Base-by-base conservation (phyloP, 2,329 filamentous ascomycete species). In the Xylariaceae sp. region DNA sequence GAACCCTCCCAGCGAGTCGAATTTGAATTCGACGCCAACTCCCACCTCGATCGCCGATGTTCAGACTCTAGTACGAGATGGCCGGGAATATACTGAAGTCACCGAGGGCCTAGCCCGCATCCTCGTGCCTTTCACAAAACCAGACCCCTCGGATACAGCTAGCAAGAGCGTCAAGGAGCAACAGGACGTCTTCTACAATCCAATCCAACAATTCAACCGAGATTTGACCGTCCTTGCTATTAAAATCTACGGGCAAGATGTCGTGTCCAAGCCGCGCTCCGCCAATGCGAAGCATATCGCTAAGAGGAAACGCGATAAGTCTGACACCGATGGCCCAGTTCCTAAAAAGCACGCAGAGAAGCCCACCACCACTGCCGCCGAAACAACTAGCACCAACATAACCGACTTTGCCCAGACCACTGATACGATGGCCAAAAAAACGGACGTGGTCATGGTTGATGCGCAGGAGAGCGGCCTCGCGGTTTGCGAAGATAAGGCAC, bases 171-270 rank as follows among this genome's bases (percentile, higher is more conserved):
- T 80, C 55, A 80, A 85, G 48, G 78, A 83, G 62, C 77, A 84
- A 37, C 81, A 85, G 62, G 87, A 92, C 64, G 95, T 99, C 52
- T 99, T 99, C 68, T 99, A 99, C 79, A 99, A 99, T 65, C 92
- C 94, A 0, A 96, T 99, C 51, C 94, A 99, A 69, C 94, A 99
- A 69, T 99, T 97, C 78, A 99, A 99, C 72, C 87, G 95, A 44
- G 94, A 99, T 68, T 73, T 99, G 61, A 96, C 90, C 56, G 89
- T 96, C 22, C 80, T 99, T 13, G 90, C 90, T 0, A 96, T 99
- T 70, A 89, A 89, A 66, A 88, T 88, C 0, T 96, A 92, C 69
- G 89, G 89, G 1, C 85, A 94, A 62, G 84, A 89, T 30, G 63
- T 80, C 4, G 67, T 84, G 16, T 73, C 79, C 32, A 74, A 72